Evolutionary conservation across 2,329 filamentous ascomycete genomes (phyloP).

Genomic region (Laburnicola sp.): DNA sequence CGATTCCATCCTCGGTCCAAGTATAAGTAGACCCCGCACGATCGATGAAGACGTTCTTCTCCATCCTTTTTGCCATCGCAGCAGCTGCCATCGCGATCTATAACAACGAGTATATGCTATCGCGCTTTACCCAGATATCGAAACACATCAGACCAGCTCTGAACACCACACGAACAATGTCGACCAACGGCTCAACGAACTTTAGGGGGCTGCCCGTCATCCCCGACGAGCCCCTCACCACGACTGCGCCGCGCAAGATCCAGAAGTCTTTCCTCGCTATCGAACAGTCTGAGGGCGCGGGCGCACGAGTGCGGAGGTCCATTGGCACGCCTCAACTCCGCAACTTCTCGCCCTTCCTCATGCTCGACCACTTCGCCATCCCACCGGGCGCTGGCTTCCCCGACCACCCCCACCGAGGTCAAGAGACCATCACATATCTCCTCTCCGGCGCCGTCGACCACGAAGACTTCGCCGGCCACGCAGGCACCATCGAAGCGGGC

Average conservation of each 20-base stretch:
- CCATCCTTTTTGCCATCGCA: slow-evolving; percentile 49
- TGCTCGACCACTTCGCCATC: slow-evolving; percentile 89
- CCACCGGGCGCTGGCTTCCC: slow-evolving; percentile 83
- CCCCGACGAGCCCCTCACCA: slow-evolving; percentile 43
- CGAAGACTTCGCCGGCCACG: slow-evolving; percentile 86
- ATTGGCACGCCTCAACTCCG: slow-evolving; percentile 81
- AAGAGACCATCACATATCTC: slow-evolving; percentile 89
- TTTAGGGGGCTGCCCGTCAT: slow-evolving; percentile 57
- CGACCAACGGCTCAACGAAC: slow-evolving; percentile 30
- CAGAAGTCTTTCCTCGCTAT: slow-evolving; percentile 80
- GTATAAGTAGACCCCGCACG: slow-evolving; percentile 39
- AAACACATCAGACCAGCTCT: slow-evolving; percentile 34
- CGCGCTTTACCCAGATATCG: slow-evolving; percentile 38
- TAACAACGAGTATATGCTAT: slow-evolving; percentile 49
- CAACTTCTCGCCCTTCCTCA: slow-evolving; percentile 90
- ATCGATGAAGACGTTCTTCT: slow-evolving; percentile 46
- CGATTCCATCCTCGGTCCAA: slow-evolving; percentile 17
- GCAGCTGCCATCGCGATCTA: slow-evolving; percentile 46
- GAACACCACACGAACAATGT: slow-evolving; percentile 34
- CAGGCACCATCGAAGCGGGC: slow-evolving; percentile 80
- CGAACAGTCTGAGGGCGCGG: slow-evolving; percentile 85
- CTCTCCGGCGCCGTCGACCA: slow-evolving; percentile 85
- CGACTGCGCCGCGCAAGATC: slow-evolving; percentile 67
- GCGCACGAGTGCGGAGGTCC: slow-evolving; percentile 82
- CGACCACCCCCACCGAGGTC: slow-evolving; percentile 80